Conservation (phyloP, 805 yeast species). For the Myxozyma udenii region DNA sequence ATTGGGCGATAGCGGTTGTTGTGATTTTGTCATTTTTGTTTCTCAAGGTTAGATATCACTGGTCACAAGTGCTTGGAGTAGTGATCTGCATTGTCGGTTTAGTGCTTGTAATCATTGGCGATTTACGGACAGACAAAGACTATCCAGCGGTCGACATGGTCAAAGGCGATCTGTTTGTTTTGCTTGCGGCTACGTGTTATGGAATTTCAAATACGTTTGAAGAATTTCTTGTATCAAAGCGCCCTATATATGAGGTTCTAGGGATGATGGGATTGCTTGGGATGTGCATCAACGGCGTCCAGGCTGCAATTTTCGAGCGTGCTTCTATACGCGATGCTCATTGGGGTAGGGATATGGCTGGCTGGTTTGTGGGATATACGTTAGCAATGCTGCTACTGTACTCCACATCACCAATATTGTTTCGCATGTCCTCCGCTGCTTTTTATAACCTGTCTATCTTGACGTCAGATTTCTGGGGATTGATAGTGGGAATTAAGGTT, state of each 20-base stretch:
- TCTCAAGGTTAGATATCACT: constrained; percentile 46
- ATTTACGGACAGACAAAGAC: constrained; percentile 43
- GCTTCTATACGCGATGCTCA: constrained; percentile 38
- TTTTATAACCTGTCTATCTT: constrained; percentile 45
- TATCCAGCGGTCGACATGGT: constrained; percentile 43
- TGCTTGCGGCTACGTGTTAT: constrained; percentile 46
- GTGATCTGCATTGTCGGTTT: constrained; percentile 44
- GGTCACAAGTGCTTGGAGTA: constrained; percentile 46
- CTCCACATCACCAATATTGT: constrained; percentile 44
- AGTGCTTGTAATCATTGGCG: constrained; percentile 44
- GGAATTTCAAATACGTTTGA: constrained; percentile 47
- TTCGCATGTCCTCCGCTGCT: constrained; percentile 48
- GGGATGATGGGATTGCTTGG: constrained; percentile 47
- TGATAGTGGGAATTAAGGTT: constrained; percentile 45
- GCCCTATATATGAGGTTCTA: constrained; percentile 46
- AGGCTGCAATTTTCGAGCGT: constrained; percentile 46
- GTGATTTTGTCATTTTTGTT: constrained; percentile 44
- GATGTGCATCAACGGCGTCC: constrained; percentile 44
- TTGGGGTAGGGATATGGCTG: constrained; percentile 44
- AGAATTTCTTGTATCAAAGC: constrained; percentile 46
- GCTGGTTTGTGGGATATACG: constrained; percentile 46
- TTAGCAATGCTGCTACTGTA: constrained; percentile 43
- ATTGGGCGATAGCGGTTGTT: constrained; percentile 47
- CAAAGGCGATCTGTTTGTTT: constrained; percentile 46
- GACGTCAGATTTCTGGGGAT: constrained; percentile 48